Evolutionary conservation across 202 grass and related monocot genomes (phyloP), one percentile per base, ranked within the genome.

Genomic region (Cymbopogon flexuosus): DNA sequence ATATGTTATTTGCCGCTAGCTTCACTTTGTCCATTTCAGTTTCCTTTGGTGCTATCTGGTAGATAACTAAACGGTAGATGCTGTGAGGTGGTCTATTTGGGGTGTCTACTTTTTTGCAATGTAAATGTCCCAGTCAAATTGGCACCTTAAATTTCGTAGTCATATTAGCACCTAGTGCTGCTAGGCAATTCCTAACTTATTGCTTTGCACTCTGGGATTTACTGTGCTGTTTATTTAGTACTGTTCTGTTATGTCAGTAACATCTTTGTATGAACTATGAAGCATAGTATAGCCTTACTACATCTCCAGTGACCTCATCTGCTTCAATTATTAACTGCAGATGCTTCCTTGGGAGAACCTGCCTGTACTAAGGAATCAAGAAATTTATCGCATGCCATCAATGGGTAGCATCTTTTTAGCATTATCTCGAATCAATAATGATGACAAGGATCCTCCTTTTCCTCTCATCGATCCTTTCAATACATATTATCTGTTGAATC

Each of bases 281-380:
- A n/a, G 3, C 15, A 73, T 23, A 15, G 13, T 47, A 10, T 42
- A 63, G n/a, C 47, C 3, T 36, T 52, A 18, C 49, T 61, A 61
- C 45, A 62, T 82, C 51, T 73, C 67, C 27, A 66, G 34, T 85
- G 63, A 86, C 51, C 16, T 77, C 34, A 65, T 33, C 6, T 64
- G 2, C 24, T 6, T 82, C 29, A 81, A 60, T 87, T 49, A 70
- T 71, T 79, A 65, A 86, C 62, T 74, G 62, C 86, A 98, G 95
- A 94, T 98, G 92, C 89, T 98, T 78, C 95, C 95, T n/a, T 98
- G 92, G 95, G 95, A 98, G 35, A 98, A 86, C 73, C 58, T 93
- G 77, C 95, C 95, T 83, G 77, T 78, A 10, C 46, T 93, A 74
- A 91, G 88, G 73, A 91, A 77, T 90, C 92, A 98, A 77, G 95